Base-by-base conservation (phyloP, 345 rosid genomes). In the Boechera divaricarpa region DNA sequence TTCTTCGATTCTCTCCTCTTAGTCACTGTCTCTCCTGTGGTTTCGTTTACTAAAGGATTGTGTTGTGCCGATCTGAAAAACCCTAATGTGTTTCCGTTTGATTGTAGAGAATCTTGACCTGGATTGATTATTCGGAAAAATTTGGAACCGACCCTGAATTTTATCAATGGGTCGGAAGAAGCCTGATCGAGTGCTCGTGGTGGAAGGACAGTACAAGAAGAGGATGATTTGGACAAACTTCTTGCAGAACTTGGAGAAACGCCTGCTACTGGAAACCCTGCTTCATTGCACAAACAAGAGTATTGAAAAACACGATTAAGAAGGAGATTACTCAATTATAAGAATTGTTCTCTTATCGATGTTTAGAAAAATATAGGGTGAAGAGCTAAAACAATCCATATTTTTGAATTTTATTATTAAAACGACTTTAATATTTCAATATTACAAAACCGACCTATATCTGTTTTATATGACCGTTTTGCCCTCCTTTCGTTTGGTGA, bases 191-290 rank as follows among this genome's bases (percentile, higher is more conserved):
- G 81, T 32, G 79, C 78, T 1, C 81, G 88, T 1, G 95, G 81
- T 10, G 95, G 89, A 57, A 92, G 97, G 76, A 89, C 98, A 66
- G 96, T 85, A 51, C 90, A 95, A 58, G 98, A 95, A 82, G 98
- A 95, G 83, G 96, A 89, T 10, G 99, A 95, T 76, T 85, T 95
- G 87, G 99, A 92, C 79, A 91, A 88, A 84, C 79, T 95, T 80
- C 97, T 95, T 56, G 94, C 98, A 6, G 94, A 85, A 80, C 97
- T 92, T 82, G 97, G 96, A 67, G 16, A 16, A 16, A 16, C 16
- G 16, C 16, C 16, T 16, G 16, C 16, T 16, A 16, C 16, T 16
- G 16, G 16, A 16, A 16, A 16, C 16, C 16, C 16, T 16, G 16
- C 16, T 16, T 16, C 16, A 16, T 16, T 16, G 16, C 16, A 16